A percentile compares a stretch with the other conserved stretches of the same genome.
These are phyloP conservation scores for Ceriops zippeliana DNA, from an alignment of 345 rosid genomes.

Conservation along the genomic window DNA sequence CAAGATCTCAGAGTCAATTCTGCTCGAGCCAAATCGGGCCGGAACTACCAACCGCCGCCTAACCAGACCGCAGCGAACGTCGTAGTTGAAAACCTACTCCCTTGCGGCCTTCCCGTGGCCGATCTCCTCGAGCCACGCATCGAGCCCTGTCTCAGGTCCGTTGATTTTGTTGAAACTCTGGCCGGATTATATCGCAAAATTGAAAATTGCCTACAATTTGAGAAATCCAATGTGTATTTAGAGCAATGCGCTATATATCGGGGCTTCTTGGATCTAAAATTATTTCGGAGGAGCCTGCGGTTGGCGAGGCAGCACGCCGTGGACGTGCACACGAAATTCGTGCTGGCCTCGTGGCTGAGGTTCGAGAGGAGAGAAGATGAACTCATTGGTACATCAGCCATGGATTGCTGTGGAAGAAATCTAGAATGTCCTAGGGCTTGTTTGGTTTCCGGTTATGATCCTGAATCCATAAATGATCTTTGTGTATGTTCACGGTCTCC, in stretches of 20 bases:
- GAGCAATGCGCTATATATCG: constrained; percentile 71
- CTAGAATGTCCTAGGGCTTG: constrained; percentile 81
- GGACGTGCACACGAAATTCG: constrained; percentile 76
- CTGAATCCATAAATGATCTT: constrained; percentile 60
- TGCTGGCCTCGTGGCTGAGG: constrained; percentile 79
- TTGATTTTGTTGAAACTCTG: constrained; percentile 62
- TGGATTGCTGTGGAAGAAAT: constrained; percentile 84
- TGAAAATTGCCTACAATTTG: constrained; percentile 43
- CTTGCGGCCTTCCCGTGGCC: constrained; percentile 64
- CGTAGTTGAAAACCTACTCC: constrained; percentile 51
- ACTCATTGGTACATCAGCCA: constrained; percentile 59
- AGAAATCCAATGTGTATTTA: constrained; percentile 53
- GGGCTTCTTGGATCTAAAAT: constrained; percentile 69
- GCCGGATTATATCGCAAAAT: constrained; percentile 58
- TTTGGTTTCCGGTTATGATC: constrained; percentile 63
- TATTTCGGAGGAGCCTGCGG: constrained; percentile 73
- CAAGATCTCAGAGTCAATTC: constrained; percentile 70
- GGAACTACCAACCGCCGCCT: constrained; percentile 29
- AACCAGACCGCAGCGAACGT: constrained; percentile 18
- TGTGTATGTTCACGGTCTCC: constrained; percentile 56
- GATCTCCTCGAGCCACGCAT: constrained; percentile 77
- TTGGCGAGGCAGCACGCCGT: constrained; percentile 68
- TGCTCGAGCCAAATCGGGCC: constrained; percentile 46
- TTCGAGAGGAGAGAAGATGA: constrained; percentile 95
- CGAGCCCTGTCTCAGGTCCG: constrained; percentile 61